These are phyloP conservation scores for Gyrodon lividus DNA, from an alignment of 768 basidiomycete species.

Conservation along the genomic window DNA sequence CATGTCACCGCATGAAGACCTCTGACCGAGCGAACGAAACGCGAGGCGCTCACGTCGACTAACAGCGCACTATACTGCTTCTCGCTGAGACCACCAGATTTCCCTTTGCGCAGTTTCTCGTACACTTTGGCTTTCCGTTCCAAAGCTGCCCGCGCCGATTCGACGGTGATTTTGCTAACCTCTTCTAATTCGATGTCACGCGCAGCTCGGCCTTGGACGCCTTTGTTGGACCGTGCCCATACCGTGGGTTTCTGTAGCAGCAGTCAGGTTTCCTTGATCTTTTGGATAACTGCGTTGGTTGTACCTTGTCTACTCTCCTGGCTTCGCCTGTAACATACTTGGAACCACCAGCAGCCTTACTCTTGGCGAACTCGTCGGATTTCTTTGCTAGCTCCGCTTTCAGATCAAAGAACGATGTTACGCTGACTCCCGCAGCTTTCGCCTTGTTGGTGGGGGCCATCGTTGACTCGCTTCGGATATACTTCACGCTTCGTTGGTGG, in stretches of 20 bases:
- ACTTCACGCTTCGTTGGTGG: not conserved
- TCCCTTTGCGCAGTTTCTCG: conserved; percentile 73
- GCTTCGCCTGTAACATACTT: conserved; percentile 58
- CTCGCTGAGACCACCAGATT: conserved; percentile 74
- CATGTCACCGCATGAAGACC: not conserved
- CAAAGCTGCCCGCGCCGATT: conserved; percentile 66
- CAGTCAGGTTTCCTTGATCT: not conserved
- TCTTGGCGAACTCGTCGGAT: conserved; percentile 60
- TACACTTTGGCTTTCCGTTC: conserved; percentile 82
- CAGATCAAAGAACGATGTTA: conserved; percentile 79
- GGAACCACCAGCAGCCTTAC: conserved; percentile 55
- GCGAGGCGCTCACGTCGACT: conserved; percentile 58
- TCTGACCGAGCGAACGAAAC: not conserved
- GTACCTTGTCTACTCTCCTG: conserved; percentile 70
- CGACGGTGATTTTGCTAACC: conserved; percentile 66
- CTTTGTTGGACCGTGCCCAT: conserved; percentile 78
- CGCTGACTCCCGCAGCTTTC: conserved; percentile 67
- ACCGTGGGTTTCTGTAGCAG: conserved; percentile 63
- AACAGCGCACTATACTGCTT: conserved; percentile 69
- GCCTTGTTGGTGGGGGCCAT: conserved; percentile 55
- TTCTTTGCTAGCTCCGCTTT: conserved; percentile 54
- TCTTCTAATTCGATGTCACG: conserved; percentile 73
- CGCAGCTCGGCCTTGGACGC: conserved; percentile 59
- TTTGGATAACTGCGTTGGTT: not conserved
- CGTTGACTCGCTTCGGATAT: conserved; percentile 4